Base-by-base conservation (phyloP, 768 basidiomycete genomes). In the Tulasnella sp. region DNA sequence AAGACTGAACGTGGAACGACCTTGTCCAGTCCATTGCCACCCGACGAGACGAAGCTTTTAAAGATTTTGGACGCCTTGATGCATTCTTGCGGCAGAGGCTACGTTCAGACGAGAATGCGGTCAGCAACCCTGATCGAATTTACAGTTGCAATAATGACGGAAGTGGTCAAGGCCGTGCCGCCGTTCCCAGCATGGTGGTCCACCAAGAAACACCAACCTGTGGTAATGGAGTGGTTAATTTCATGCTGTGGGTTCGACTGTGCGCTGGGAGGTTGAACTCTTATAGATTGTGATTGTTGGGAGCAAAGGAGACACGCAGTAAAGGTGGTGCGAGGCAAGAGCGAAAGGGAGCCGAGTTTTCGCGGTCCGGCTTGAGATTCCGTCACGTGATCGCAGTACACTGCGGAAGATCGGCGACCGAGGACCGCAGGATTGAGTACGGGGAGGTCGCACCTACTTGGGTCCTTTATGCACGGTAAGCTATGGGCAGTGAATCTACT, bases 1-100 rank as follows among this genome's bases (percentile, higher is more conserved):
- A 91, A 85, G 11, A 91, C 86, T 51, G 81, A 83, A 32, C 87
- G 85, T 42, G 90, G 90, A 78, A 91, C 87, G 79, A 91, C 86
- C 89, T 90, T 77, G 48, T 70, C 75, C 35, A 69, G 29, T 16
- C 75, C 75, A 32, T 37, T 67, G n/a, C 61, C 39, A 15, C 32
- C 76, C 32, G 67, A 40, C n/a, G 16, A 20, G 70, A 77, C 39
- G 40, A 77, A 77, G 37, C 61, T 70, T 39, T 51, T 61, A 35
- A 77, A 77, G 69, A 77, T 77, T 51, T 70, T 77, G 70, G 76
- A 39, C 23, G 76, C 76, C 29, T 77, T 77, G 61, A 77, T 35
- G 16, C 76, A 77, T 70, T 77, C 76, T 77, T 77, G 76, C 42
- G 76, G 76, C 32, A 77, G 70, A 40, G 76, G 76, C 76, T 77